Conservation (phyloP, 2,329 filamentous ascomycete species). For the Bretziella fagacearum region DNA sequence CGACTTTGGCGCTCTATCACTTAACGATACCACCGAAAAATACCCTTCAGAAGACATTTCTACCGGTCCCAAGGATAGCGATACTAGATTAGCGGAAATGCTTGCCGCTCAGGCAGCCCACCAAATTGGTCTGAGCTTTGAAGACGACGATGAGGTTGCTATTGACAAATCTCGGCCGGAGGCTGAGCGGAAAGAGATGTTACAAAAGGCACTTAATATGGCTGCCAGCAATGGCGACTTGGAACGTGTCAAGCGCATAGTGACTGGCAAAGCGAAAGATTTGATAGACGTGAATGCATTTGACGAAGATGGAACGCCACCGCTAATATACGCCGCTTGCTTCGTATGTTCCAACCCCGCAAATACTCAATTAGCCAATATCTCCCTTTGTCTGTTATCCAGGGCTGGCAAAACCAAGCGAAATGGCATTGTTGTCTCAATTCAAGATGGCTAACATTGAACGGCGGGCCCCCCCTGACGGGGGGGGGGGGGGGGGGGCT, state of each 20-base stretch:
- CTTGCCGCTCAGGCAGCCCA: conserved; percentile 84
- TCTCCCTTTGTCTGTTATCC: conserved; percentile 1
- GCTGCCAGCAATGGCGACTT: conserved; percentile 93
- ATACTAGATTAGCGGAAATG: conserved; percentile 86
- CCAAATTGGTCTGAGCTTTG: conserved; percentile 51
- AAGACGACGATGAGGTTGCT: conserved; percentile 66
- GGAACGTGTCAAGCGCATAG: conserved; percentile 57
- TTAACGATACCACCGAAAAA: conserved; percentile 52
- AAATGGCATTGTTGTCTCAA: neutral
- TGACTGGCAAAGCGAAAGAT: conserved; percentile 54
- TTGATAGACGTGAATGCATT: conserved; percentile 74
- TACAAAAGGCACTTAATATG: conserved; percentile 85
- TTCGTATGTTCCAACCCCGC: conserved; percentile 45
- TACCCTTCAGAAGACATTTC: conserved; percentile 42
- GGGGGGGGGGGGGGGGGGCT: conserved; percentile 9
- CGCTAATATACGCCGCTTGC: conserved; percentile 92
- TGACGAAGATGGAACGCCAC: conserved; percentile 91
- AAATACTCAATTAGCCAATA: neutral
- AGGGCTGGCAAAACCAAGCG: neutral
- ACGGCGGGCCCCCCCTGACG: conserved; percentile 11
- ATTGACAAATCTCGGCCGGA: conserved; percentile 56
- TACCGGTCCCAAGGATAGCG: conserved; percentile 52
- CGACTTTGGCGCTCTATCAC: conserved; percentile 62
- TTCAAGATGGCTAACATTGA: conserved; percentile 9
- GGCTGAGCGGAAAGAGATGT: conserved; percentile 57